phyloP scores from a whole-genome alignment of 441 rosid genomes.

The Gossypium trilobum region DNA sequence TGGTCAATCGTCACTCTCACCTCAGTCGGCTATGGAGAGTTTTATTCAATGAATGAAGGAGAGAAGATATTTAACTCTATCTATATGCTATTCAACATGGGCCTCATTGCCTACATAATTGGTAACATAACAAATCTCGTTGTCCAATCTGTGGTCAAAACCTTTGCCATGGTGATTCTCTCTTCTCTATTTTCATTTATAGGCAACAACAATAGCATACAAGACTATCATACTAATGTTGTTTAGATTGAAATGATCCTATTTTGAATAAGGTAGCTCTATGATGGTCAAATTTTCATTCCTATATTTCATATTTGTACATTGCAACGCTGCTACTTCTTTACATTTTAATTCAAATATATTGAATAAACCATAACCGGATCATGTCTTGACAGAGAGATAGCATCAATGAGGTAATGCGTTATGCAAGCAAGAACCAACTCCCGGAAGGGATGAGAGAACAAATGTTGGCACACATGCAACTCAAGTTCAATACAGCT shows the following conservation, averaged over 20 bases:
- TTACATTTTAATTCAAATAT: not conserved
- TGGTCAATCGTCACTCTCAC: slow-evolving; percentile 90
- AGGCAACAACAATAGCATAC: not conserved
- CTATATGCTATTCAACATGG: slow-evolving; percentile 84
- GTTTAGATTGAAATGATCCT: too few species aligned
- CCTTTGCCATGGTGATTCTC: slow-evolving; percentile 54
- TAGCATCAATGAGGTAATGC: slow-evolving; percentile 58
- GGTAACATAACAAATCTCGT: slow-evolving; percentile 92
- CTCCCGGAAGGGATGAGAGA: slow-evolving; percentile 72
- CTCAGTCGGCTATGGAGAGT: slow-evolving; percentile 89
- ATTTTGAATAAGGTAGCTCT: too few species aligned
- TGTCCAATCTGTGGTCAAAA: slow-evolving; percentile 59
- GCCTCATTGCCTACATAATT: slow-evolving; percentile 76
- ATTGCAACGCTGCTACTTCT: too few species aligned
- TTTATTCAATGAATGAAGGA: slow-evolving; percentile 57
- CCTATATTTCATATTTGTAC: not conserved
- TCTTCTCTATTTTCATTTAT: not conserved
- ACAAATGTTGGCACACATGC: slow-evolving; percentile 87
- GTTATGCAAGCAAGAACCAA: slow-evolving; percentile 67
- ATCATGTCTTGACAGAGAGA: slow-evolving; percentile 47
- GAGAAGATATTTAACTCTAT: slow-evolving; percentile 67
- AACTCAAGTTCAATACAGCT: slow-evolving; percentile 75
- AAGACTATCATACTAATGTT: too few species aligned
- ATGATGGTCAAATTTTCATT: too few species aligned
- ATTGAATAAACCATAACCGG: not conserved